Conservation (phyloP, 768 basidiomycete genomes). For the Hypholoma sublateritium region DNA sequence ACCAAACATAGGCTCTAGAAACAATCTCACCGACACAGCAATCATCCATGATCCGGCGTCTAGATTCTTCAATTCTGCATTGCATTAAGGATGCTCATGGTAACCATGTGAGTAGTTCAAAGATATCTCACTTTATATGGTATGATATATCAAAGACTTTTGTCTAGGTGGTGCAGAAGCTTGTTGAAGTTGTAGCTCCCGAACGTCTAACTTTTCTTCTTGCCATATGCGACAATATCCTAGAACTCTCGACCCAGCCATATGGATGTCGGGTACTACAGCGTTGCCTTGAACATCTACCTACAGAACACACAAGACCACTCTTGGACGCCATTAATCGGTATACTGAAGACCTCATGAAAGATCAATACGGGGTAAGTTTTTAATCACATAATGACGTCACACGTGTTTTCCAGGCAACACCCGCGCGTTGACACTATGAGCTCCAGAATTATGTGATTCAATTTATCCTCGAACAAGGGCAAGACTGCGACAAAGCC, state of each 20-base stretch:
- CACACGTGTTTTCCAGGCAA: too few species aligned
- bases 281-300: constrained; percentile 84
- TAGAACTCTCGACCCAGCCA: constrained; percentile 81
- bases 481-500: constrained; percentile 65
- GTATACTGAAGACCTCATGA: constrained; percentile 71
- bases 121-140: neutral
- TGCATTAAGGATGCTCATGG: constrained; percentile 92
- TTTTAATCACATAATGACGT: too few species aligned
- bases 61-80: constrained; percentile 76
- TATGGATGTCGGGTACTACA: constrained; percentile 96
- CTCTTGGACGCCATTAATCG: constrained; percentile 84
- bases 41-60: constrained; percentile 67
- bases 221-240: constrained; percentile 75
- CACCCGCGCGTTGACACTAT: too few species aligned
- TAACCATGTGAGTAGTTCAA: constrained; percentile 77
- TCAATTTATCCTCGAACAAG: constrained; percentile 88
- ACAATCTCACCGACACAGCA: constrained; percentile 79
- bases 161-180: constrained; percentile 78
- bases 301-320: constrained; percentile 61
- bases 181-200: constrained; percentile 77
- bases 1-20: constrained; percentile 69
- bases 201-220: constrained; percentile 77
- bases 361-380: constrained; percentile 88
- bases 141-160: constrained; percentile 5
- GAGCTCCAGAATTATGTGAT: constrained; percentile 83